Conservation (phyloP, 352 stramenopile species). For the Globisporangium cylindrosporum region DNA sequence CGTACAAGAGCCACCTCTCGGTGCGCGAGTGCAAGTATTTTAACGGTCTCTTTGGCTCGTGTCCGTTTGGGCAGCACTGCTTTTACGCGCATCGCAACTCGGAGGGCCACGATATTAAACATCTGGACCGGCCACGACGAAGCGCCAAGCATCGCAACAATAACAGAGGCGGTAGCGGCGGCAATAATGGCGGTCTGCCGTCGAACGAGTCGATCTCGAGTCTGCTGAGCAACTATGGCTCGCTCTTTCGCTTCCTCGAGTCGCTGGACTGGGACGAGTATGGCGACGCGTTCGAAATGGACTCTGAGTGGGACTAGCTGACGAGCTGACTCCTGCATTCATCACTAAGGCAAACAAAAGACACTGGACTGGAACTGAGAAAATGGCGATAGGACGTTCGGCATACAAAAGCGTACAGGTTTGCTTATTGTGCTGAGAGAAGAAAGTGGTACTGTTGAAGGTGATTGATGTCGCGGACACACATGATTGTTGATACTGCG, state of each 20-base stretch:
- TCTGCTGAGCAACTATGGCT: slow-evolving; percentile 56
- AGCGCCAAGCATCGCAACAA: slow-evolving; percentile 11
- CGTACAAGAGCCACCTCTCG: slow-evolving; percentile 73
- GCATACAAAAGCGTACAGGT: background rate
- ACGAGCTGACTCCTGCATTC: background rate
- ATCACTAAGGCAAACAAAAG: background rate
- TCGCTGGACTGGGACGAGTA: slow-evolving; percentile 55
- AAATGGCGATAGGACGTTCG: background rate
- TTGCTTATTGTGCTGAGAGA: background rate
- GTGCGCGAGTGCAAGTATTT: slow-evolving; percentile 84
- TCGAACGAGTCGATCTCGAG: slow-evolving; percentile 30
- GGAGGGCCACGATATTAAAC: slow-evolving; percentile 58
- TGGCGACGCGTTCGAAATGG: slow-evolving; percentile 19
- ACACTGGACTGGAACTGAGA: background rate
- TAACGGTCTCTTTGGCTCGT: slow-evolving; percentile 60
- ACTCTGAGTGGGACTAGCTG: slow-evolving; percentile 2
- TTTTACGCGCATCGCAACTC: slow-evolving; percentile 75
- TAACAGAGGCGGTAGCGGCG: slow-evolving; percentile 19
- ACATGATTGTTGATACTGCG: background rate
- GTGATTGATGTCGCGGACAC: background rate
- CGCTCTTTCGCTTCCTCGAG: slow-evolving; percentile 67
- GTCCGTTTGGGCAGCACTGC: slow-evolving; percentile 66
- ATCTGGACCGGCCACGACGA: slow-evolving; percentile 44
- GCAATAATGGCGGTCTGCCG: background rate
- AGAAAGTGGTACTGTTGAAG: background rate